Evolutionary conservation across 2,329 filamentous ascomycete species (phyloP).

Genomic region (Thermoascus crustaceus): DNA sequence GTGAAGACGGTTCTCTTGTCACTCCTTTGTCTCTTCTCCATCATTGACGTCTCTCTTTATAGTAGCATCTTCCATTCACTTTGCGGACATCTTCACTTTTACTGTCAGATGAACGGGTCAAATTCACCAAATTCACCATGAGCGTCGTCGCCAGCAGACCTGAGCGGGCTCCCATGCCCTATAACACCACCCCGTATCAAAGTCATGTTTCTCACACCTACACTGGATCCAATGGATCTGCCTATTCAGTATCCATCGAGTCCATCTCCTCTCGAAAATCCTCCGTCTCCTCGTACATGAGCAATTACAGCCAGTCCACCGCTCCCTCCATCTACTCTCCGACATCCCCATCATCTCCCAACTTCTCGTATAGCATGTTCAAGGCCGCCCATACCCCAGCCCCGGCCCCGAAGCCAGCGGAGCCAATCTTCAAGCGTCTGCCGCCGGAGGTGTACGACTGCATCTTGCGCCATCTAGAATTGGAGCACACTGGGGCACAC

Average conservation of each 20-base stretch:
- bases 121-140: constrained; percentile 21
- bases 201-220: constrained; percentile 17
- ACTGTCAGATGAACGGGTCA: constrained; percentile 6
- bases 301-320: constrained; percentile 30
- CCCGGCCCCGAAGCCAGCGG: constrained; percentile 21
- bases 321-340: constrained; percentile 31
- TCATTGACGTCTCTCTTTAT: neutral
- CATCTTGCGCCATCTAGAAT: constrained; percentile 44
- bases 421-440: constrained; percentile 36
- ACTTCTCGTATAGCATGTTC: constrained; percentile 25
- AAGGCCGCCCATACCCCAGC: constrained; percentile 34
- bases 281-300: constrained; percentile 30
- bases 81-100: constrained; percentile 5
- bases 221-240: constrained; percentile 20
- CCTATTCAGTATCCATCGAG: constrained; percentile 22
- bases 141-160: constrained; percentile 34
- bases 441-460: constrained; percentile 49
- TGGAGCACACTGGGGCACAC: constrained; percentile 33
- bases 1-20: constrained; percentile 5
- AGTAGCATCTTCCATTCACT: neutral
- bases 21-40: constrained; percentile 1
- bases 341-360: constrained; percentile 9
- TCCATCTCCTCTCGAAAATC: constrained; percentile 24
- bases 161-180: constrained; percentile 25
- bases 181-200: constrained; percentile 19